Base-by-base conservation (phyloP, 2,329 filamentous ascomycete genomes). In the Diplodia scrobiculata region DNA sequence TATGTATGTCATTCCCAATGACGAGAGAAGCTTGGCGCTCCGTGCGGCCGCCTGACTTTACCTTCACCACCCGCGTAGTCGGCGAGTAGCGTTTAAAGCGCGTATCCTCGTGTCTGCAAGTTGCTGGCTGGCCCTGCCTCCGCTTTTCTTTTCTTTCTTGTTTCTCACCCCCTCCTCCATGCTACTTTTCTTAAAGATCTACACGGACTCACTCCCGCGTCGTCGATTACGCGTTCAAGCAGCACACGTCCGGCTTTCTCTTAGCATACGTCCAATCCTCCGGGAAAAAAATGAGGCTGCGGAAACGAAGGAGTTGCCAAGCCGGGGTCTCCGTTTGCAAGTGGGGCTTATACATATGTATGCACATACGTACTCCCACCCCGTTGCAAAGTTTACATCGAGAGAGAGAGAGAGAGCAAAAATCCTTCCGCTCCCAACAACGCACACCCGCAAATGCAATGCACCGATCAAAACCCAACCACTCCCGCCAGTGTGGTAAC, bases 11-110 rank as follows among this genome's bases (percentile, higher is more conserved):
- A 62, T 62, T 62, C 29, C 7, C 5, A 10, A 17, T 50, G 41
- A 62, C 27, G 41, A 50, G 38, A 62, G 45, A 62, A 62, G 41
- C 58, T 62, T 50, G 41, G 41, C n/a, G 27, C 45, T 50, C 45
- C 45, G 38, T 41, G 55, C 29, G 38, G 41, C 55, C 32, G 38
- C 34, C 55, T 60, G 36, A 45, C 7, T 48, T 32, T 13, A 38
- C 21, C 6, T 21, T 41, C 5, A 21, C 19, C 34, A 25, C 10
- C 32, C 32, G 32, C 10, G 7, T 34, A 3, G 32, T 34, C 14
- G 5, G 14, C 21, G 9, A n/a, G 17, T 29, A n/a, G 10, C 17
- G n/a, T 19, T n/a, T n/a, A 27, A 11, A 14, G 19, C 13, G 21
- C 38, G n/a, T 59, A 34, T 59, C 9, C 55, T 59, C 38, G 55